These are phyloP conservation scores for Leptomonas pyrrhocoris DNA, from an alignment of 208 protist genomes.

Conservation along the genomic window DNA sequence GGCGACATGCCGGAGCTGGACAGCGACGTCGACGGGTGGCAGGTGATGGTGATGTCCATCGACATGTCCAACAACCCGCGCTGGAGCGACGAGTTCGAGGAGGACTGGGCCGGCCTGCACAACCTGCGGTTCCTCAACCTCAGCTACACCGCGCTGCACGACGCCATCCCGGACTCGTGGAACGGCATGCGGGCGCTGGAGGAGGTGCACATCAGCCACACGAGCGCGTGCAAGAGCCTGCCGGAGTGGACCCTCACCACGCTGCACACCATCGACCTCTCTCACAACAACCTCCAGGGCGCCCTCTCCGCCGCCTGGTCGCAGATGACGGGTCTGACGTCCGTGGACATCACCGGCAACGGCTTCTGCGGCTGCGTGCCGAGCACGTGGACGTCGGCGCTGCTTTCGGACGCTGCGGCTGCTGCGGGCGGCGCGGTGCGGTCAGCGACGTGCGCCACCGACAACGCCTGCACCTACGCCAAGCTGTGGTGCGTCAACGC, in stretches of 20 bases:
- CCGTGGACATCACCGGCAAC: conserved; percentile 17
- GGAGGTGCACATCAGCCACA: conserved; percentile 4
- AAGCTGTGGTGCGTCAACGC: neutral
- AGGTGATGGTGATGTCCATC: conserved; percentile 18
- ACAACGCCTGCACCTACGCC: neutral
- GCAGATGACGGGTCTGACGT: conserved; percentile 10
- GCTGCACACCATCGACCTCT: conserved; percentile 19
- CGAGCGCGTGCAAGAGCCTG: conserved; percentile 6
- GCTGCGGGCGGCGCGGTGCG: neutral
- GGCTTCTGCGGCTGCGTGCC: conserved; percentile 9
- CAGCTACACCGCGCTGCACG: conserved; percentile 7
- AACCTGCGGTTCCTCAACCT: conserved; percentile 1
- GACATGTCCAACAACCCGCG: conserved; percentile 27
- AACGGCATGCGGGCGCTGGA: conserved; percentile 7
- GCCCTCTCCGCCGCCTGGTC: conserved; percentile 14
- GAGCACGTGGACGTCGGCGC: conserved; percentile 3
- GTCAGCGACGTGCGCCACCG: neutral
- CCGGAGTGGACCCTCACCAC: conserved; percentile 14
- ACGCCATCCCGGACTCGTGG: conserved; percentile 8
- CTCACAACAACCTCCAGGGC: conserved; percentile 21
- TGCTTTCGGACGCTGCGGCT: conserved; percentile 17
- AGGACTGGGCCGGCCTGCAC: conserved; percentile 1
- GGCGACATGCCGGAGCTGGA: conserved; percentile 5
- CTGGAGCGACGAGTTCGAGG: conserved; percentile 4
- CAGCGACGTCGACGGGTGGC: neutral